Evolutionary conservation across 2,329 filamentous ascomycete species (phyloP).

Genomic region (Alternaria postmessia): DNA sequence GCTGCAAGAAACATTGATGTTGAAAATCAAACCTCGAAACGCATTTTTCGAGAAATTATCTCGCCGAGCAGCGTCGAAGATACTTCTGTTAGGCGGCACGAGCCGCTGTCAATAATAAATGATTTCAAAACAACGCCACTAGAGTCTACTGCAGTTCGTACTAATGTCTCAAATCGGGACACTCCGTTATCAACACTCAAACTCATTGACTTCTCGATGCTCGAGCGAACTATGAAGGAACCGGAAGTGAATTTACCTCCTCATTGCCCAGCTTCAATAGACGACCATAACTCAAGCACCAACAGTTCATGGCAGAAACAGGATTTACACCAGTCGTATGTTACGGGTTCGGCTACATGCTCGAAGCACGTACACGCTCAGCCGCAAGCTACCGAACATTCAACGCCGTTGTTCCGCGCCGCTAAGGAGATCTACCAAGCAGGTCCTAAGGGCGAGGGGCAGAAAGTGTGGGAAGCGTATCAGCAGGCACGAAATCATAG

Average conservation of each 20-base stretch:
- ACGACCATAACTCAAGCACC: background rate
- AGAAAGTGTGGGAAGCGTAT: slow-evolving; percentile 31
- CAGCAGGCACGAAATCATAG: slow-evolving; percentile 19
- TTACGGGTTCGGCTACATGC: background rate
- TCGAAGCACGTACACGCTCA: background rate
- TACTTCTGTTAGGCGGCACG: background rate
- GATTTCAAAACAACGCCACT: background rate
- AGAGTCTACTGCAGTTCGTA: background rate
- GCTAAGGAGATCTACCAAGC: slow-evolving; percentile 31
- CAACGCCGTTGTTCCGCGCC: slow-evolving; percentile 6
- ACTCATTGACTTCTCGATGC: background rate
- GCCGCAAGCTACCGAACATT: background rate
- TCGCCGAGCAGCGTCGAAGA: background rate
- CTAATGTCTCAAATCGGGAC: background rate
- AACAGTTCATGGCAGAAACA: slow-evolving; percentile 1
- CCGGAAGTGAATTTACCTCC: slow-evolving; percentile 6
- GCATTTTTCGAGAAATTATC: background rate
- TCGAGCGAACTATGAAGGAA: slow-evolving; percentile 1
- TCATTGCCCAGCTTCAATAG: background rate
- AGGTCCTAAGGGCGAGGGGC: slow-evolving; percentile 39
- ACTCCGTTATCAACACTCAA: background rate
- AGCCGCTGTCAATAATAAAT: background rate
- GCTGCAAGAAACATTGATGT: background rate
- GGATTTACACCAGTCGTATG: background rate
- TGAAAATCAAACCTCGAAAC: background rate